phyloP scores from a whole-genome alignment of 2,329 filamentous ascomycete species.

The Neofusicoccum ribis region DNA sequence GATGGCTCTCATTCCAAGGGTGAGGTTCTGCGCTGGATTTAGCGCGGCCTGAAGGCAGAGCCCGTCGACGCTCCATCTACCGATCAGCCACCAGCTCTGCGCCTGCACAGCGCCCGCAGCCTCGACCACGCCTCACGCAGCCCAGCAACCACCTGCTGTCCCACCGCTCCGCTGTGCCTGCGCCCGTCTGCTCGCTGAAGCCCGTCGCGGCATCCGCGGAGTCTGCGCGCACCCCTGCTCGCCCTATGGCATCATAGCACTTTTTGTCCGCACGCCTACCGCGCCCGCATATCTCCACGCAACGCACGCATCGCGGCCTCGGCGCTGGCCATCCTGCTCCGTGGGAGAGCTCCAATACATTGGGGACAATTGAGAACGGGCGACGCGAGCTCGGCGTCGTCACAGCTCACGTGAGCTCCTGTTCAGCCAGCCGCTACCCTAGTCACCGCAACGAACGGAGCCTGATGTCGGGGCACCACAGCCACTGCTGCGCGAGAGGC shows the following conservation, averaged over 20 bases:
- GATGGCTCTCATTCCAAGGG: constrained; percentile 11
- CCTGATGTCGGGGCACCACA: not conserved
- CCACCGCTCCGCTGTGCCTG: not conserved
- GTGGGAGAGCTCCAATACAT: not conserved
- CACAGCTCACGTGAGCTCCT: constrained; percentile 2
- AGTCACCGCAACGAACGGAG: not conserved
- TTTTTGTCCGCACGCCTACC: not conserved
- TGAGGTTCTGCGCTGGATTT: constrained; percentile 2
- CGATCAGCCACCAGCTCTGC: not conserved
- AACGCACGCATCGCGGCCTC: not conserved
- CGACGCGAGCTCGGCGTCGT: not conserved
- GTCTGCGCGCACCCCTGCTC: not conserved
- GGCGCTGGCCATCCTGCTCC: not conserved
- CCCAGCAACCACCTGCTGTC: not conserved
- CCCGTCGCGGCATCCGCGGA: not conserved
- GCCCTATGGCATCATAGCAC: constrained; percentile 2
- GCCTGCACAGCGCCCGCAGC: not conserved
- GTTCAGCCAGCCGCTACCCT: not conserved
- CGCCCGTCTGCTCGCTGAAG: not conserved
- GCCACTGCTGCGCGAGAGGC: not conserved
- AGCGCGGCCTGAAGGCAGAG: not conserved
- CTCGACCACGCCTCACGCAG: constrained; percentile 1
- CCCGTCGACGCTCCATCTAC: not conserved
- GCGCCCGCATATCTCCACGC: constrained; percentile 5
- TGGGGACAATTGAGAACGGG: not conserved